Percentiles rank a stretch among this genome's conserved stretches.
Conservation (phyloP, 2,329 filamentous ascomycete species). For the Ophiobolus disseminans region DNA sequence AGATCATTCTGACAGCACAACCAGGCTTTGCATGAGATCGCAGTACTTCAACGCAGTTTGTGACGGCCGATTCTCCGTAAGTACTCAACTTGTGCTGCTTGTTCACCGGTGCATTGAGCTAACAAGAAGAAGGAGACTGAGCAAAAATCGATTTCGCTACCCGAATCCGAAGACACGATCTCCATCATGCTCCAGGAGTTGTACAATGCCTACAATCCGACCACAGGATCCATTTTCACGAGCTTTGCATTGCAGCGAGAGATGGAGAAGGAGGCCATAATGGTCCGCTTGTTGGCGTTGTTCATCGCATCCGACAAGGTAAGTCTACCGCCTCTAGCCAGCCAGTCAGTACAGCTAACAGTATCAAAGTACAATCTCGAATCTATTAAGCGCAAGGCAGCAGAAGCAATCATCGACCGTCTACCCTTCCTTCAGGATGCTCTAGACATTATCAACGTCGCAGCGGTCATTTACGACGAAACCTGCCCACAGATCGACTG, state of each 20-base stretch:
- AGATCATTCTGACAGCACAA: not conserved
- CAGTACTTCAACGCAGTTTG: slow-evolving; percentile 30
- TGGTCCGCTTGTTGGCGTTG: slow-evolving; percentile 17
- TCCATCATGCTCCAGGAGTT: slow-evolving; percentile 24
- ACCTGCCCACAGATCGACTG: slow-evolving; percentile 16
- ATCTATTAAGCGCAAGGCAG: slow-evolving; percentile 17
- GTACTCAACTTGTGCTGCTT: not conserved
- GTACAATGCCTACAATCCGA: slow-evolving; percentile 24
- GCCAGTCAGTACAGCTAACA: not conserved
- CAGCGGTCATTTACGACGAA: slow-evolving; percentile 13
- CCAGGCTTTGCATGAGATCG: slow-evolving; percentile 23
- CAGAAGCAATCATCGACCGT: slow-evolving; percentile 27
- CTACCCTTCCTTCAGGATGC: slow-evolving; percentile 23
- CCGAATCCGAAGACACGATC: slow-evolving; percentile 20
- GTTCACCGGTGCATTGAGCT: not conserved
- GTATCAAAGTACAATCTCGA: slow-evolving; percentile 27
- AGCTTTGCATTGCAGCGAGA: slow-evolving; percentile 19
- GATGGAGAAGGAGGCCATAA: slow-evolving; percentile 20
- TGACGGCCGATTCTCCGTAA: slow-evolving; percentile 20
- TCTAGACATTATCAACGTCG: slow-evolving; percentile 21
- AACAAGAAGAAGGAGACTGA: slow-evolving; percentile 18
- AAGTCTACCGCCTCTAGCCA: not conserved
- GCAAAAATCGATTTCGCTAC: slow-evolving; percentile 13
- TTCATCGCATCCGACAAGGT: slow-evolving; percentile 36
- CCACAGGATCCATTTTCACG: slow-evolving; percentile 27